Base-by-base conservation (phyloP, 306 rosid genomes). In the Acmispon strigosus region DNA sequence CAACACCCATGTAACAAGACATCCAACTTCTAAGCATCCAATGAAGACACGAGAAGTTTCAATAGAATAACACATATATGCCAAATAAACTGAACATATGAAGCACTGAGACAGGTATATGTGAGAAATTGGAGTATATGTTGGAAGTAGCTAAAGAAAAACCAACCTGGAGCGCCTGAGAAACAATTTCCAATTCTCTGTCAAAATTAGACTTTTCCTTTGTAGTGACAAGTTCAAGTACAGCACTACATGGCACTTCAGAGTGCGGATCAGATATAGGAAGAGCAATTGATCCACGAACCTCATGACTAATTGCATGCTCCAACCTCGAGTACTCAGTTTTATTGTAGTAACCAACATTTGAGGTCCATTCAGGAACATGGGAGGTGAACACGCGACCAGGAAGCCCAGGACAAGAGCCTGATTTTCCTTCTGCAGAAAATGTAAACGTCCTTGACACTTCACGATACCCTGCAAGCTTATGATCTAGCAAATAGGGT, bases 341-440 rank as follows among this genome's bases (percentile, higher is more conserved):
- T 65, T 84, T 85, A 16, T 75, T 80, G 79, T 95, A 95, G 77
- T 86, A 91, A 62, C 87, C 80, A 75, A 95, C 90, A 70, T 91
- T 76, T 37, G 99, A 95, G 54, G 99, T 89, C 99, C 99, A 95
- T 80, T 95, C 99, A 62, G 96, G 96, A 76, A 84, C 75, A 75
- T 82, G 86, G 50, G 99, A 86, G 16, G 50, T 76, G 77, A 86
- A 95, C 58, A 95, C 99, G 29, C 99, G 99, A 22, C 96, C 92
- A 19, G 99, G 97, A 80, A 95, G 96, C 53, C 97, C 98, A 1
- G 61, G 80, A 67, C 76, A 42, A 76, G 82, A 52, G 29, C 86
- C 88, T 1, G 69, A 41, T 73, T 83, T 87, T 69, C 66, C 83
- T 68, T 87, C 88, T 29, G 88, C 76, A 48, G 97, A 70, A 83